Conservation (phyloP, 2,329 filamentous ascomycete species). For the Aspergillus vadensis region DNA sequence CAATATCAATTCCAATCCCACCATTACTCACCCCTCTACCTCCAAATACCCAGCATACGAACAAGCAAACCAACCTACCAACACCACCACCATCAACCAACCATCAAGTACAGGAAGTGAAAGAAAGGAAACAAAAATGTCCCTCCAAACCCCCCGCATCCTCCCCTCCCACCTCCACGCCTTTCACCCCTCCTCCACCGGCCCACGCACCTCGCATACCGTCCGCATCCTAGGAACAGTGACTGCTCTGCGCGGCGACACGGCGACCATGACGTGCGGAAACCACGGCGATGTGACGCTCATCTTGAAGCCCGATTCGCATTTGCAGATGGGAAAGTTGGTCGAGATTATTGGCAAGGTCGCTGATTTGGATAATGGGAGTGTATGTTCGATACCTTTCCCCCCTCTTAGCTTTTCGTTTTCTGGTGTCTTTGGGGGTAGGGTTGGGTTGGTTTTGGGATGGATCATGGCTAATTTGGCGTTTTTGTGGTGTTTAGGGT, state of each 20-base stretch:
- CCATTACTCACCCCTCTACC: background rate
- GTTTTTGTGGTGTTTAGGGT: conserved; percentile 26
- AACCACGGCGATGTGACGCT: conserved; percentile 70
- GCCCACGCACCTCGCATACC: conserved; percentile 55
- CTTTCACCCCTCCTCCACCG: conserved; percentile 60
- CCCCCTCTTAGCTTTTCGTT: no score
- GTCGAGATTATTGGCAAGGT: conserved; percentile 53
- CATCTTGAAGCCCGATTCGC: conserved; percentile 64
- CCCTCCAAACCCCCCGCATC: conserved; percentile 77
- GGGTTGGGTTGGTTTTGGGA: background rate
- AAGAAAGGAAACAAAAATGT: conserved; percentile 53
- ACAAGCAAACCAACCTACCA: background rate
- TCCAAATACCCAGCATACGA: no score
- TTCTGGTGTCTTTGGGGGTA: background rate
- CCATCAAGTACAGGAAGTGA: no score
- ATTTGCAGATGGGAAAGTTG: conserved; percentile 47
- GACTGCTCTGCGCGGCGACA: conserved; percentile 75
- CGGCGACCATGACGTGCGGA: conserved; percentile 75
- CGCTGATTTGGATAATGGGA: conserved; percentile 43
- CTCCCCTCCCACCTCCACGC: conserved; percentile 75
- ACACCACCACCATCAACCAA: background rate
- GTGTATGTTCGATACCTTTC: conserved; percentile 28
- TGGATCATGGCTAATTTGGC: conserved; percentile 6
- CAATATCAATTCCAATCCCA: background rate
- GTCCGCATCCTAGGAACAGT: conserved; percentile 88